phyloP scores from a whole-genome alignment of 257 asterid genomes.

The Salvia splendens region DNA sequence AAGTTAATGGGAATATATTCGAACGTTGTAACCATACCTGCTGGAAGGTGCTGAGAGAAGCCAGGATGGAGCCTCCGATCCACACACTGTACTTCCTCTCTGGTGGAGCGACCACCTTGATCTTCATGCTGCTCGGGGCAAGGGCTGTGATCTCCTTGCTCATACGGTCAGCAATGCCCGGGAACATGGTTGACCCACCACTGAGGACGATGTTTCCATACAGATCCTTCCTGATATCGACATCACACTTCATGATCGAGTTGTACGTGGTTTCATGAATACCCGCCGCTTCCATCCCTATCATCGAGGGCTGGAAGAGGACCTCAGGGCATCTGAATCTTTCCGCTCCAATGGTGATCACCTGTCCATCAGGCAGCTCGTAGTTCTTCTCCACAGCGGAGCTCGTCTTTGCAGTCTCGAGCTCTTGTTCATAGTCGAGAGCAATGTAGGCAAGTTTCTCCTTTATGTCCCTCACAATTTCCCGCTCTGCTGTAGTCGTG shows the following conservation, averaged over 20 bases:
- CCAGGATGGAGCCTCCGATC: slow-evolving; percentile 35
- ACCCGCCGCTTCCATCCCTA: slow-evolving; percentile 43
- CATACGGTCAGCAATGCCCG: slow-evolving; percentile 14
- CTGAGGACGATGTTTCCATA: slow-evolving; percentile 42
- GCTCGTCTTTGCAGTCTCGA: slow-evolving; percentile 48
- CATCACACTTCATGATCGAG: slow-evolving; percentile 10
- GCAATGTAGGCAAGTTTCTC: slow-evolving; percentile 56
- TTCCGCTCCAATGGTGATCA: slow-evolving; percentile 46
- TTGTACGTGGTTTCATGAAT: slow-evolving; percentile 5
- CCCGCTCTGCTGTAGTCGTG: slow-evolving; percentile 55
- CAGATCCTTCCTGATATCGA: slow-evolving; percentile 19
- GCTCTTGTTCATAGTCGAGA: slow-evolving; percentile 49
- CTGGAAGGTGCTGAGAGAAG: slow-evolving; percentile 59
- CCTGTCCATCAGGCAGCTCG: slow-evolving; percentile 46
- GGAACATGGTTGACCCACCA: slow-evolving; percentile 39
- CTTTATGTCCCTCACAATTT: slow-evolving; percentile 53
- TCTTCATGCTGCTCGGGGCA: slow-evolving; percentile 18
- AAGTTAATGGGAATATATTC: neutral
- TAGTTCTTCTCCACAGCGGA: slow-evolving; percentile 53
- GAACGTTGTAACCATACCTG: slow-evolving; percentile 26
- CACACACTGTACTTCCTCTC: slow-evolving; percentile 19
- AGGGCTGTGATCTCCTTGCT: slow-evolving; percentile 38
- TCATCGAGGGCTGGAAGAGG: slow-evolving; percentile 53
- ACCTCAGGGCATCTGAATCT: slow-evolving; percentile 58
- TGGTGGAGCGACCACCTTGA: slow-evolving; percentile 2